A percentile compares a stretch with the other conserved stretches of the same genome.
phyloP scores from a whole-genome alignment of 148 eudicot species.

The Chenopodium album region DNA sequence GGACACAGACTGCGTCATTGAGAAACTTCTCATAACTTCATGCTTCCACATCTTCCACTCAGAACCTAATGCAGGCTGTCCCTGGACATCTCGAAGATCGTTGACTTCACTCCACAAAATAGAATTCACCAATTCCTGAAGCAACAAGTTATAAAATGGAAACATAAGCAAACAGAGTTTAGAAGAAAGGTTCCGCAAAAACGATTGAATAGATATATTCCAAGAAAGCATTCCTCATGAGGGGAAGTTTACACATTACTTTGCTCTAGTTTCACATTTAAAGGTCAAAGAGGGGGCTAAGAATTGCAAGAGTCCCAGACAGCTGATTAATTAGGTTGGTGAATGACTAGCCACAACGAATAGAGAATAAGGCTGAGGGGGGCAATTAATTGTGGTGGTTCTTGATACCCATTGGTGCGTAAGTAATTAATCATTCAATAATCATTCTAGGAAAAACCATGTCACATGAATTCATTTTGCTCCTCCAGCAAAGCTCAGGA shows the following conservation, averaged over 20 bases:
- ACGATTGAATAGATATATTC: not conserved
- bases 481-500: not conserved
- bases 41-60: constrained; percentile 83
- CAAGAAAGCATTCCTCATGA: not conserved
- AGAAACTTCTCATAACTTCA: constrained; percentile 71
- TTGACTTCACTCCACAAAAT: constrained; percentile 72
- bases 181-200: constrained; percentile 1
- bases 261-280: not conserved
- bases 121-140: constrained; percentile 76
- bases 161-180: constrained; percentile 20
- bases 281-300: not conserved
- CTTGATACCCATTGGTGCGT: not conserved
- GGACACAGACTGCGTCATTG: constrained; percentile 45
- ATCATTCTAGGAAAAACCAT: not conserved
- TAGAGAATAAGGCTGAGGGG: not conserved
- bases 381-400: not conserved
- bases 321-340: not conserved
- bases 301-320: not conserved
- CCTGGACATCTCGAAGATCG: constrained; percentile 42
- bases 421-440: not conserved
- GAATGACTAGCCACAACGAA: not conserved
- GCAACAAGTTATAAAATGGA: constrained; percentile 9
- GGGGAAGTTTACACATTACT: not conserved
- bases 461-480: not conserved
- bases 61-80: constrained; percentile 49